Base-by-base conservation (phyloP, 2,329 filamentous ascomycete genomes). In the Gliomastix tumulicola region DNA sequence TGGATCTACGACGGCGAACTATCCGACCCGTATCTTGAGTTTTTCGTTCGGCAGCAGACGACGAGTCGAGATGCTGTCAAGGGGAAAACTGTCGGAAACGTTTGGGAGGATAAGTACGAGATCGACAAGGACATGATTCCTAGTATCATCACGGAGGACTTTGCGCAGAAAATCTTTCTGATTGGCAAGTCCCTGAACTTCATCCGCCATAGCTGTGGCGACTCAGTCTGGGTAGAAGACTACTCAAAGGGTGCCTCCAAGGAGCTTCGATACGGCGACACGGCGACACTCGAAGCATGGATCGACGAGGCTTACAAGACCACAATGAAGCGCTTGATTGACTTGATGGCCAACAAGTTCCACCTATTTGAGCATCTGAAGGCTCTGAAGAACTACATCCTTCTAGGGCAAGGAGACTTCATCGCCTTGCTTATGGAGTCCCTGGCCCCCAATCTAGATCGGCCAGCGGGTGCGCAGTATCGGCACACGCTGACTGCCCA, bases 1-100 rank as follows among this genome's bases (percentile, higher is more conserved):
- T 98, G 92, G 92, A 95, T 98, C 35, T 98, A 98, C 54, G 90
- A 98, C 51, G 92, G 92, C 42, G 94, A 98, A 65, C 73, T 98
- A 12, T 88, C 87, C n/a, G 92, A 98, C 59, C 92, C 94, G 0
- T 96, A 89, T 51, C 74, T 80, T 38, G 92, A 98, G 53, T 98
- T 98, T 61, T 97, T 98, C 50, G 89, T 98, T 16, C 80, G 80
- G 16, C 88, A 96, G 56, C 87, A 90, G 48, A 76, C 81, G 36
- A 41, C 50, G 7, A 46, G 63, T 44, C 57, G 66, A 50, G 68
- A 76, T 41, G 65, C 69, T 40, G 52, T 60, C 34, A 72, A 69
- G 47, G 65, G 66, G 35, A 73, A 71, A 34, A 82, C 78, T 18
- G 84, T 86, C 13, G 89, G 84, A 25, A 96, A 89, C 46, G 89